phyloP scores from a whole-genome alignment of 306 rosid species.

The Cicer judaicum region DNA sequence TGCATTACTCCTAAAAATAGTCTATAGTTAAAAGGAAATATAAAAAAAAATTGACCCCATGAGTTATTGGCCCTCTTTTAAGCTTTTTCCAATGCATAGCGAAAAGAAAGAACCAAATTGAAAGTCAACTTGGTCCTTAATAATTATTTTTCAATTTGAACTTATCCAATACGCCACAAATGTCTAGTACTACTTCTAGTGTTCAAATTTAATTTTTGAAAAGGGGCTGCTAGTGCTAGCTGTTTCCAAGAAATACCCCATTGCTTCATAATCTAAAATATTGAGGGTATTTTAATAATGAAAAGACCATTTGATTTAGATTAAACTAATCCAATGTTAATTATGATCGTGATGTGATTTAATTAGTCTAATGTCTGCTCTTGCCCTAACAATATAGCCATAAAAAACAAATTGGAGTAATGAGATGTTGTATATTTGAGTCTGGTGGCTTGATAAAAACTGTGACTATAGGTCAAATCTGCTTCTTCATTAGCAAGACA shows the following conservation, averaged over 20 bases:
- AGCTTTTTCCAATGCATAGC: neutral
- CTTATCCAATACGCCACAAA: slow-evolving; percentile 14
- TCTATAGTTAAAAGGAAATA: neutral
- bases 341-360: slow-evolving; percentile 7
- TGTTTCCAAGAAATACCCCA: slow-evolving; percentile 32
- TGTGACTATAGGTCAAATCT: slow-evolving; percentile 29
- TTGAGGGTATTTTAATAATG: neutral
- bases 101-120: slow-evolving; percentile 37
- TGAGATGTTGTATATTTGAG: slow-evolving; percentile 23
- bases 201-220: slow-evolving; percentile 13
- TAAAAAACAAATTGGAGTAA: slow-evolving; percentile 10
- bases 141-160: slow-evolving; percentile 38
- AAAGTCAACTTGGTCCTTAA: slow-evolving; percentile 48
- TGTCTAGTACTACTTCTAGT: neutral
- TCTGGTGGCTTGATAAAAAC: slow-evolving; percentile 22
- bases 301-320: slow-evolving; percentile 9
- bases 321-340: slow-evolving; percentile 31
- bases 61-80: neutral
- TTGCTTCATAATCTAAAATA: slow-evolving; percentile 3
- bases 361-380: slow-evolving; percentile 36
- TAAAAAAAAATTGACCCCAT: slow-evolving; percentile 29
- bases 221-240: slow-evolving; percentile 35
- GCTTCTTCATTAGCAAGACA: slow-evolving; percentile 6
- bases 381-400: slow-evolving; percentile 28
- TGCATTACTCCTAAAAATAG: no score